Evolutionary conservation across 169 alveolate genomes (phyloP).

Genomic region (Cryptosporidium felis): DNA sequence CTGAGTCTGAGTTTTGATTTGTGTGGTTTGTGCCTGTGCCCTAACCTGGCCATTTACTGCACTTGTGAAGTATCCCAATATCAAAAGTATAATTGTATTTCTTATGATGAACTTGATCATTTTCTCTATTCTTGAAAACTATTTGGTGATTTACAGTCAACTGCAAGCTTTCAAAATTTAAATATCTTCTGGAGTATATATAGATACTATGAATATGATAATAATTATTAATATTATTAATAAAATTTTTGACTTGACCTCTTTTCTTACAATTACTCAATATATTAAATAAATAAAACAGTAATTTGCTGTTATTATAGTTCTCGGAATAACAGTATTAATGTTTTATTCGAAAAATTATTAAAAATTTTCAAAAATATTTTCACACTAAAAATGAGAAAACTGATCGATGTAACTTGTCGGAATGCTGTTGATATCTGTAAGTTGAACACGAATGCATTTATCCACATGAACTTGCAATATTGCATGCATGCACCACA

Average conservation of each 20-base stretch:
- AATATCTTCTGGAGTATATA: not conserved
- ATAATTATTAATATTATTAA: not conserved
- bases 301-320: conserved; percentile 1
- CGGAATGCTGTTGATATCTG: not conserved
- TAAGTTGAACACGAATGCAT: conserved; percentile 10
- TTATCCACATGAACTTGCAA: conserved; percentile 27
- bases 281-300: too few species aligned
- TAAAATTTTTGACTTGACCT: conserved; percentile 5
- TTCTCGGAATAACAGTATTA: not conserved
- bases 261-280: too few species aligned
- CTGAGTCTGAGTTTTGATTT: too few species aligned
- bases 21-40: too few species aligned
- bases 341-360: not conserved
- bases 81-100: not conserved
- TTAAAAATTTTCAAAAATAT: not conserved
- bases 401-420: not conserved
- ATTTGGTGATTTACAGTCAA: too few species aligned
- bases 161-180: not conserved
- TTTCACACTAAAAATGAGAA: not conserved
- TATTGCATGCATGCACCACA: conserved; percentile 46
- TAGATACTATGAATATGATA: conserved; percentile 4
- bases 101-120: conserved; percentile 5
- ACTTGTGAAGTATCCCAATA: conserved; percentile 1
- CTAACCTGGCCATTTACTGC: not conserved
- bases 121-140: too few species aligned